phyloP scores from a whole-genome alignment of 495 filamentous ascomycete species.

The Parmelia sp. region DNA sequence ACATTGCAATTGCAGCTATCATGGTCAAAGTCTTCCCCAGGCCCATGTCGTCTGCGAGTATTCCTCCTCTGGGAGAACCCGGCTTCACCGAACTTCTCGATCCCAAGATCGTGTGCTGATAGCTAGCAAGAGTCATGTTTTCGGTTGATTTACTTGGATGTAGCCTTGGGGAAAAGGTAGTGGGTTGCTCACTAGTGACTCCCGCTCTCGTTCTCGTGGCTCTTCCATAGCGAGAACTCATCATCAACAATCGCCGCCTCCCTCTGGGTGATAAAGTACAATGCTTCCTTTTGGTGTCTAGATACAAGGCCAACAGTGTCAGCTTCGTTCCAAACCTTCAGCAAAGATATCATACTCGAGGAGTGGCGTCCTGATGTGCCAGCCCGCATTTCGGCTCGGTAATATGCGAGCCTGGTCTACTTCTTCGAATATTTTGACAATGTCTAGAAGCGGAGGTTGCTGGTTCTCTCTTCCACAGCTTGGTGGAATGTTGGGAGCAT shows the following conservation, averaged over 20 bases:
- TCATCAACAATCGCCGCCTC: neutral
- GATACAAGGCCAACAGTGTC: neutral
- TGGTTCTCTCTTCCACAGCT: neutral
- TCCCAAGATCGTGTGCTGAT: neutral
- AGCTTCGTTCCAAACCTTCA: neutral
- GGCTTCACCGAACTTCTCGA: neutral
- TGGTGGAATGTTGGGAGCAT: neutral
- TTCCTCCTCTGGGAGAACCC: neutral
- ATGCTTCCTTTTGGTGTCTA: neutral
- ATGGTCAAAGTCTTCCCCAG: constrained; percentile 28
- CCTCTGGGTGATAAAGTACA: neutral
- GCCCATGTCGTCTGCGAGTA: constrained; percentile 32
- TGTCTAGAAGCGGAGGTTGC: neutral
- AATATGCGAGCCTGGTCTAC: neutral
- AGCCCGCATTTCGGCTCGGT: neutral
- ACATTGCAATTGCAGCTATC: constrained; percentile 20
- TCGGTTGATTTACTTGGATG: neutral
- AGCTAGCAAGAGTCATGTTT: neutral
- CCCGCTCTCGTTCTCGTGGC: neutral
- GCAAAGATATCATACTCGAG: neutral
- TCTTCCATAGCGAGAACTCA: neutral
- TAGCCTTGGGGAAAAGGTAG: neutral
- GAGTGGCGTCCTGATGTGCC: neutral
- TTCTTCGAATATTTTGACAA: neutral
- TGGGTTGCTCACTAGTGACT: neutral